Percentiles rank a stretch among this genome's conserved stretches.
phyloP scores from a whole-genome alignment of 305 asterid genomes.

The Fraxinus baroniana region DNA sequence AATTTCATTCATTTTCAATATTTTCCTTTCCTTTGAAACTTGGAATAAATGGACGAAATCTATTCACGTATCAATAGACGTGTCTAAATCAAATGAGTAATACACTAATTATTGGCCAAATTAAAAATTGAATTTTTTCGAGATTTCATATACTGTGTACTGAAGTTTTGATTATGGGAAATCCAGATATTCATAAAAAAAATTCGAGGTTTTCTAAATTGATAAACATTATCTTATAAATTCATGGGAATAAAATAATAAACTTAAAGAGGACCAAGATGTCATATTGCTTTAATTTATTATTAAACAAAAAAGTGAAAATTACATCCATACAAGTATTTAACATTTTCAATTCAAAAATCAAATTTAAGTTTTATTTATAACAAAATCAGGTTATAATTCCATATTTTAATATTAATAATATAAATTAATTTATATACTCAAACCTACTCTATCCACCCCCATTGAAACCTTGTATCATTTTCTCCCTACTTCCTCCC shows the following conservation, averaged over 20 bases:
- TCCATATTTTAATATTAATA: too few species aligned
- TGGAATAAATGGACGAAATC: constrained; percentile 22
- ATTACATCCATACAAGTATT: too few species aligned
- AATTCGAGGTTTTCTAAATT: background rate
- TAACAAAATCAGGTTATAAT: too few species aligned
- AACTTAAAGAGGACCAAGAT: too few species aligned
- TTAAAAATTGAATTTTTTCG: background rate
- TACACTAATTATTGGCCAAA: background rate
- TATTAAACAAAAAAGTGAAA: too few species aligned
- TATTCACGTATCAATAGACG: constrained; percentile 26
- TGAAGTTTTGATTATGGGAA: background rate
- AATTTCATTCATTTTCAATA: background rate
- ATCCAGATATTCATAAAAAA: background rate
- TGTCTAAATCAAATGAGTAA: background rate
- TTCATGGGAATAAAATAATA: background rate
- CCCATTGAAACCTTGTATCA: too few species aligned
- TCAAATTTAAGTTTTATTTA: too few species aligned
- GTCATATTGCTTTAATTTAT: too few species aligned
- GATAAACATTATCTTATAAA: background rate
- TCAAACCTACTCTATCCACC: too few species aligned
- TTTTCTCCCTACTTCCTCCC: too few species aligned
- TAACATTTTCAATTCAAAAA: too few species aligned
- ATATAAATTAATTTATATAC: too few species aligned
- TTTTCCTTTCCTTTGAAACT: background rate
- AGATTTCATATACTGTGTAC: background rate